These are phyloP conservation scores for Coemansia sp. DNA, from an alignment of 371 early-diverging fungal species.

Conservation along the genomic window DNA sequence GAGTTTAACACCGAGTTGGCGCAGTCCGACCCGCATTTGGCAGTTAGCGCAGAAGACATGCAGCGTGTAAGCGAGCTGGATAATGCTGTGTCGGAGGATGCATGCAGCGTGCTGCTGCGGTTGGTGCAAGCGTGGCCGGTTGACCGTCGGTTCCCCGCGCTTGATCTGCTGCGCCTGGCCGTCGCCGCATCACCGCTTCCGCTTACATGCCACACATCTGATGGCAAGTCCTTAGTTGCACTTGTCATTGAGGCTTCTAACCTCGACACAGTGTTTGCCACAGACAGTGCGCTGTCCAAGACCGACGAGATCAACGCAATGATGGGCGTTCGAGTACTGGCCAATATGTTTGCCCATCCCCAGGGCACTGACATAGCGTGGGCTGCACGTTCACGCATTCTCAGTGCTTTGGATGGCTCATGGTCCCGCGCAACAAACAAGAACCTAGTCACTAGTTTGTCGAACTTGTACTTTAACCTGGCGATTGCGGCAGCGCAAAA, in stretches of 20 bases:
- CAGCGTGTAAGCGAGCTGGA: slow-evolving; percentile 37
- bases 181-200: slow-evolving; percentile 58
- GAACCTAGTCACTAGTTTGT: slow-evolving; percentile 25
- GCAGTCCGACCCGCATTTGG: slow-evolving; percentile 25
- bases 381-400: slow-evolving; percentile 21
- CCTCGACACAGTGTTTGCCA: background rate
- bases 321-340: slow-evolving; percentile 65
- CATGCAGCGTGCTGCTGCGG: slow-evolving; percentile 7
- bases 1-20: slow-evolving; percentile 61
- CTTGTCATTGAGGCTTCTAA: slow-evolving; percentile 44
- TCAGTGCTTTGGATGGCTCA: slow-evolving; percentile 29
- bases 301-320: slow-evolving; percentile 64
- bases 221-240: slow-evolving; percentile 49
- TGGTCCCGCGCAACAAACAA: slow-evolving; percentile 27
- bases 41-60: slow-evolving; percentile 51
- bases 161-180: slow-evolving; percentile 80
- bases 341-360: slow-evolving; percentile 60
- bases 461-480: slow-evolving; percentile 36
- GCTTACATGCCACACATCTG: background rate
- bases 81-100: background rate
- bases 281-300: slow-evolving; percentile 29
- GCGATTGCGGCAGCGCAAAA: slow-evolving; percentile 23
- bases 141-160: slow-evolving; percentile 73
- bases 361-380: slow-evolving; percentile 55
- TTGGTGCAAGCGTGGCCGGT: slow-evolving; percentile 44